Conservation (phyloP, 2,329 filamentous ascomycete species). For the Verruconis gallopava region DNA sequence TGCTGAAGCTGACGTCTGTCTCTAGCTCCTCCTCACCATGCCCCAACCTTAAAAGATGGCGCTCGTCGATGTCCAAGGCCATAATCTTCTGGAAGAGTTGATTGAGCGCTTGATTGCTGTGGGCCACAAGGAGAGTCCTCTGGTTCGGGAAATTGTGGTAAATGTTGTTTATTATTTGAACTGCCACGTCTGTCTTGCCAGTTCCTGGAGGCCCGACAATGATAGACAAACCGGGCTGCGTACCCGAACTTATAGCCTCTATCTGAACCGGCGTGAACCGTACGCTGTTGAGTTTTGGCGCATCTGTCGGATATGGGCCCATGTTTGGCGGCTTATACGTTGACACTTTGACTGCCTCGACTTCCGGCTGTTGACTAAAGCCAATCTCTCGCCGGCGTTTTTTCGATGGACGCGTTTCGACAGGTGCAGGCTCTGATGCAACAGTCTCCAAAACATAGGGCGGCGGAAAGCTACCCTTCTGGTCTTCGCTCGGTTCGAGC, state of each 20-base stretch:
- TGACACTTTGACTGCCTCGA: slow-evolving; percentile 64
- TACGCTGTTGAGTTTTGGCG: slow-evolving; percentile 66
- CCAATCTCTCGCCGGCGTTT: slow-evolving; percentile 71
- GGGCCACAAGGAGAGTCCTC: slow-evolving; percentile 81
- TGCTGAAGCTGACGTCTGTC: slow-evolving; percentile 78
- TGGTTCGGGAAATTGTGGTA: slow-evolving; percentile 96
- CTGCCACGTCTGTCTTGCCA: slow-evolving; percentile 97
- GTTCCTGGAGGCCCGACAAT: slow-evolving; percentile 93
- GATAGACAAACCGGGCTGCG: slow-evolving; percentile 84
- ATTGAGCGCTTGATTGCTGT: slow-evolving; percentile 96
- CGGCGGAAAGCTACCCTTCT: slow-evolving; percentile 63
- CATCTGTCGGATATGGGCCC: slow-evolving; percentile 78
- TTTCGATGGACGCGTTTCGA: slow-evolving; percentile 52
- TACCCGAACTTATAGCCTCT: slow-evolving; percentile 85
- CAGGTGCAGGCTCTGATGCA: slow-evolving; percentile 22
- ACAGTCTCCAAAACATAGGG: slow-evolving; percentile 66
- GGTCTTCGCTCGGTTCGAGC: slow-evolving; percentile 63
- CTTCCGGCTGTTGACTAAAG: slow-evolving; percentile 50
- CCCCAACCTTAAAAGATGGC: slow-evolving; percentile 81
- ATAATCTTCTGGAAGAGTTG: slow-evolving; percentile 97
- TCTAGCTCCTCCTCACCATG: slow-evolving; percentile 92
- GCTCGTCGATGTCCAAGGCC: slow-evolving; percentile 88
- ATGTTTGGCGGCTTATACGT: slow-evolving; percentile 83
- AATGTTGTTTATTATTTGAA: slow-evolving; percentile 96
- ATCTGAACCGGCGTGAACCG: slow-evolving; percentile 86